Percentiles rank a stretch among this genome's conserved stretches.
These are phyloP conservation scores for Cutaneotrichosporon arboriforme DNA, from an alignment of 1,284 basidiomycete species.

Conservation along the genomic window DNA sequence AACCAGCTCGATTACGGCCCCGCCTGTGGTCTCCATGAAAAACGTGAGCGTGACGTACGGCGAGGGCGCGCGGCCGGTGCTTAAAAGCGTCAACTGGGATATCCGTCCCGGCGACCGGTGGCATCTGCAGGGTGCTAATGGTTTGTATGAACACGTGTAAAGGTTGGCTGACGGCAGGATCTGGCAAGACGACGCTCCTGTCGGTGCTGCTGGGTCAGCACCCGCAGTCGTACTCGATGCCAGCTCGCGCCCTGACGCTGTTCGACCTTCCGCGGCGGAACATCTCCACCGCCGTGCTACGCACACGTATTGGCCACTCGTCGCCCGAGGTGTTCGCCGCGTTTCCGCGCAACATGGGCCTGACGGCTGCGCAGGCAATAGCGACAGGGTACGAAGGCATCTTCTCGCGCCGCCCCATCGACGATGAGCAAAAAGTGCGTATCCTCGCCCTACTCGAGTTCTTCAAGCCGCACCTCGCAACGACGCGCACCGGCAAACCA, in stretches of 20 bases:
- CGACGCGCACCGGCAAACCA: not conserved
- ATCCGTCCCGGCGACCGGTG: slow-evolving; percentile 73
- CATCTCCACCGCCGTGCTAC: slow-evolving; percentile 58
- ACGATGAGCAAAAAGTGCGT: slow-evolving; percentile 49
- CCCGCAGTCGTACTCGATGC: slow-evolving; percentile 77
- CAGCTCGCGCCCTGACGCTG: slow-evolving; percentile 55
- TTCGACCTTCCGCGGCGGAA: slow-evolving; percentile 64
- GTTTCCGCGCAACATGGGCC: slow-evolving; percentile 69
- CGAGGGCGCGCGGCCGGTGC: slow-evolving; percentile 57
- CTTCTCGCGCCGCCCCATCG: slow-evolving; percentile 56
- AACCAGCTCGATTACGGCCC: slow-evolving; percentile 49
- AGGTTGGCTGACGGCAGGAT: slow-evolving; percentile 53
- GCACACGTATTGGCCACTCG: slow-evolving; percentile 66
- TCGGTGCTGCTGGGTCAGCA: slow-evolving; percentile 89
- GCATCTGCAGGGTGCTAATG: slow-evolving; percentile 83
- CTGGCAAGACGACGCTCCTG: slow-evolving; percentile 93
- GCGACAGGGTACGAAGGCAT: slow-evolving; percentile 79
- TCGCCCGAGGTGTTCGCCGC: slow-evolving; percentile 87
- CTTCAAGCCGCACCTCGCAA: slow-evolving; percentile 47
- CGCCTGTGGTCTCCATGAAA: slow-evolving; percentile 58
- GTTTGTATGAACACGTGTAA: slow-evolving; percentile 50
- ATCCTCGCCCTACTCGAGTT: slow-evolving; percentile 55
- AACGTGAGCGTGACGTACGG: slow-evolving; percentile 69
- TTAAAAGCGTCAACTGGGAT: slow-evolving; percentile 71
- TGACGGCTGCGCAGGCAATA: slow-evolving; percentile 70